A percentile compares a stretch with the other conserved stretches of the same genome.
These are phyloP conservation scores for Diaporthe velutina DNA, from an alignment of 2,329 filamentous ascomycete species.

Conservation along the genomic window DNA sequence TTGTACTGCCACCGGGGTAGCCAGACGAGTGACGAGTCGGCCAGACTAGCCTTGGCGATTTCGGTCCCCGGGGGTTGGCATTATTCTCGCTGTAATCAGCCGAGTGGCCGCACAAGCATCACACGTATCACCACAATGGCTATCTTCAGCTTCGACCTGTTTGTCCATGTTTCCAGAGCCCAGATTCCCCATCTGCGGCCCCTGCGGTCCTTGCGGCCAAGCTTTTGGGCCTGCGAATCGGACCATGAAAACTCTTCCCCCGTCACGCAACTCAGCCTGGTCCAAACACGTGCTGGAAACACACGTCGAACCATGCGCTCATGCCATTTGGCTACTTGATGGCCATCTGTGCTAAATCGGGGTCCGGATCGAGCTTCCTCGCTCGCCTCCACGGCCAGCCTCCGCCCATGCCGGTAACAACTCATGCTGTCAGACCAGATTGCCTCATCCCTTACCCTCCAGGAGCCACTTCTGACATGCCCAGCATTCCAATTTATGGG, in stretches of 20 bases:
- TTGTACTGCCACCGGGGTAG: neutral
- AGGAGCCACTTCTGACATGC: conserved; percentile 19
- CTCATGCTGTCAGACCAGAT: conserved; percentile 28
- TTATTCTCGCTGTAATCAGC: conserved; percentile 39
- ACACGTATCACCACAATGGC: conserved; percentile 10
- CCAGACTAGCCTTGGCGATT: conserved; percentile 29
- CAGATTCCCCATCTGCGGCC: neutral
- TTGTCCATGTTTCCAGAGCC: conserved; percentile 31
- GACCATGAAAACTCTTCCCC: conserved; percentile 30
- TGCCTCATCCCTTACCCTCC: conserved; percentile 20
- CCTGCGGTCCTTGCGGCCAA: conserved; percentile 26
- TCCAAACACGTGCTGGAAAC: conserved; percentile 35
- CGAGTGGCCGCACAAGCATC: conserved; percentile 11
- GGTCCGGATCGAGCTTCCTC: conserved; percentile 11
- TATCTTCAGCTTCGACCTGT: conserved; percentile 30
- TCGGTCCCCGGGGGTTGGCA: conserved; percentile 33
- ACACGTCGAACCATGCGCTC: conserved; percentile 36
- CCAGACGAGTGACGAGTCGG: conserved; percentile 6
- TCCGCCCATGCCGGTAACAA: conserved; percentile 15
- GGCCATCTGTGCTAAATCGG: conserved; percentile 29
- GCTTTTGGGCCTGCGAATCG: conserved; percentile 20
- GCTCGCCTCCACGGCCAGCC: conserved; percentile 13
- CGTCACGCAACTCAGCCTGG: conserved; percentile 37
- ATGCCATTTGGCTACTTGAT: conserved; percentile 20
- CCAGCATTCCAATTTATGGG: conserved; percentile 17